phyloP scores from a whole-genome alignment of 1,139 yeast species.

The Magnusiomyces tetraspermus region DNA sequence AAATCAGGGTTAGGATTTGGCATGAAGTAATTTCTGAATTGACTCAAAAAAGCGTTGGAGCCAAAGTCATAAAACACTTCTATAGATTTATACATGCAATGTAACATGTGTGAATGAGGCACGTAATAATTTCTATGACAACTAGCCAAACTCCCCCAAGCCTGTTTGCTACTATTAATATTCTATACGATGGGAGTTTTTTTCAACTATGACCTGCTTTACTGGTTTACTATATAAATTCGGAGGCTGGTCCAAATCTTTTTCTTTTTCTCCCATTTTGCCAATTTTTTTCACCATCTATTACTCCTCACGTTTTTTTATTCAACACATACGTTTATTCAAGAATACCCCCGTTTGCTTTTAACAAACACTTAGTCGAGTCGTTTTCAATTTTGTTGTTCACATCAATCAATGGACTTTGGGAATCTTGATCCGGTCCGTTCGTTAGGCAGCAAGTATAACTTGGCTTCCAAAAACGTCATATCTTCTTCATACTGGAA shows the following conservation, averaged over 20 bases:
- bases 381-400: background rate
- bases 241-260: background rate
- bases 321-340: background rate
- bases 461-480: background rate
- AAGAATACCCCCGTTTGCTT: background rate
- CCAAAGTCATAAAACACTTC: no score
- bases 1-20: no score
- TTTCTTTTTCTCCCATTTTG: background rate
- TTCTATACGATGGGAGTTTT: background rate
- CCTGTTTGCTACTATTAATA: no score
- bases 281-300: background rate
- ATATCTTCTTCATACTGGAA: conserved; percentile 46
- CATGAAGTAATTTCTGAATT: no score
- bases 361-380: background rate
- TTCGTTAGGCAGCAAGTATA: background rate
- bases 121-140: no score
- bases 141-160: no score
- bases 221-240: background rate
- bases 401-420: background rate
- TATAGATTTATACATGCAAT: no score
- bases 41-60: no score
- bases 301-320: background rate
- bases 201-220: background rate
- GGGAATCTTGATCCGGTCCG: background rate
- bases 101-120: no score